Evolutionary conservation across 495 filamentous ascomycete species (phyloP), one percentile per base, ranked within the genome.

Genomic region (Annulohypoxylon stygium): DNA sequence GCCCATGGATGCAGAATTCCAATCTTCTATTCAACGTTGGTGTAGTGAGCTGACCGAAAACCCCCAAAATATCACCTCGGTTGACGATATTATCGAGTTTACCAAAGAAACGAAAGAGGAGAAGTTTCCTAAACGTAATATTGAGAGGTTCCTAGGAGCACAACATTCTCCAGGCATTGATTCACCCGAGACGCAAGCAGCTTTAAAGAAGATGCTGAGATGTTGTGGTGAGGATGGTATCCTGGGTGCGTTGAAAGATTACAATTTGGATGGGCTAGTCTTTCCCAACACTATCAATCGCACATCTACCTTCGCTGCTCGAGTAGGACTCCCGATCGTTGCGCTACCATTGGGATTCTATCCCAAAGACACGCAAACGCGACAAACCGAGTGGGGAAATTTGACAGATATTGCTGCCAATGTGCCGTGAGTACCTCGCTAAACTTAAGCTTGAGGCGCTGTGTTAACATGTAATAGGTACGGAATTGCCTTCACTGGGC

Each of bases 21-120:
- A 85, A 87, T 63, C 85, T 87, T 64, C 55, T 82, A 23, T 74
- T 75, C 16, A 77, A 79, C 50, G 71, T 5, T 88, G 87, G 64
- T 78, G 88, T 36, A 78, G 80, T 4, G 69, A 79, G 47, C 80
- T 88, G n/a, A 76, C 65, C 7, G 71, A 36, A 30, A 87, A 87
- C 55, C 86, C 86, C 0, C 76, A 83, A 70, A 77, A 81, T 43
- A 74, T 88, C 54, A 70, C 65, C 4, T 77, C 47, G 23, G 71
- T 84, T 1, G 59, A 73, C 20, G 81, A 80, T 63, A 10, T 80
- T 7, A 18, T 53, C 20, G 73, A 71, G 23, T 84, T 78, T 54
- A 84, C 81, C 3, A 67, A 66, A 45, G 37, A 26, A 5, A 73
- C 67, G 41, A 43, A 76, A 54, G 65, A 61, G 3, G 83, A 85